Percentiles rank a stretch among this genome's conserved stretches.
phyloP scores from a whole-genome alignment of 768 basidiomycete species.

The Agrocybe praecox region DNA sequence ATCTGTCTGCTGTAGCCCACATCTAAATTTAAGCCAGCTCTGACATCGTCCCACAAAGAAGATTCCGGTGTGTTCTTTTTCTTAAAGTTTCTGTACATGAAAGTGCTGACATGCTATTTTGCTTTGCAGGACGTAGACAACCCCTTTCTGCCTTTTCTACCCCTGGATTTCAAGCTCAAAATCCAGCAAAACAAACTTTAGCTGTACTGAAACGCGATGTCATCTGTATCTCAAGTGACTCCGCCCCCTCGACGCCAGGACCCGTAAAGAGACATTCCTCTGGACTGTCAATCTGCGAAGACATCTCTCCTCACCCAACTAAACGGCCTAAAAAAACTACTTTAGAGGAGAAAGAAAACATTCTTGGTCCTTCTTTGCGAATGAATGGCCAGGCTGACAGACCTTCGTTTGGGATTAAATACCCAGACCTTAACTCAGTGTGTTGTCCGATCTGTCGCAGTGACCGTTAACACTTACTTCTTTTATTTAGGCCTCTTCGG shows the following conservation, averaged over 20 bases:
- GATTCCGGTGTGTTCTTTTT: neutral
- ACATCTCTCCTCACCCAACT: slow-evolving; percentile 27
- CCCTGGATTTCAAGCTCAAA: slow-evolving; percentile 36
- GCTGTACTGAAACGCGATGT: slow-evolving; percentile 23
- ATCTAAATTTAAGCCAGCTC: slow-evolving; percentile 18
- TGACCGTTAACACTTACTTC: neutral
- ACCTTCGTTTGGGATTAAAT: neutral
- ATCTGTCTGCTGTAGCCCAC: neutral
- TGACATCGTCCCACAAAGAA: slow-evolving; percentile 3
- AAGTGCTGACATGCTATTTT: neutral
- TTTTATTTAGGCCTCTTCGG: slow-evolving; percentile 29
- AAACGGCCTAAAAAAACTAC: slow-evolving; percentile 35
- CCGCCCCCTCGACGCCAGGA: slow-evolving; percentile 32
- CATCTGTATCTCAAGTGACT: slow-evolving; percentile 40
- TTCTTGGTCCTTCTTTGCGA: slow-evolving; percentile 11
- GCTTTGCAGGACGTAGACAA: slow-evolving; percentile 16
- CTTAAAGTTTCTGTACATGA: neutral
- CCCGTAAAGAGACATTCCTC: slow-evolving; percentile 43
- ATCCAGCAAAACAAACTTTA: slow-evolving; percentile 5
- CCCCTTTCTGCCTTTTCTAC: slow-evolving; percentile 46
- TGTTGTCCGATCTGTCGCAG: neutral
- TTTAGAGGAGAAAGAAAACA: slow-evolving; percentile 39
- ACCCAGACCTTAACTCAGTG: slow-evolving; percentile 16
- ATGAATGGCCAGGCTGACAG: neutral
- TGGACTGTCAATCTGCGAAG: slow-evolving; percentile 32